Base-by-base conservation (phyloP, 106 monocot species). In the Agapanthus africanus region DNA sequence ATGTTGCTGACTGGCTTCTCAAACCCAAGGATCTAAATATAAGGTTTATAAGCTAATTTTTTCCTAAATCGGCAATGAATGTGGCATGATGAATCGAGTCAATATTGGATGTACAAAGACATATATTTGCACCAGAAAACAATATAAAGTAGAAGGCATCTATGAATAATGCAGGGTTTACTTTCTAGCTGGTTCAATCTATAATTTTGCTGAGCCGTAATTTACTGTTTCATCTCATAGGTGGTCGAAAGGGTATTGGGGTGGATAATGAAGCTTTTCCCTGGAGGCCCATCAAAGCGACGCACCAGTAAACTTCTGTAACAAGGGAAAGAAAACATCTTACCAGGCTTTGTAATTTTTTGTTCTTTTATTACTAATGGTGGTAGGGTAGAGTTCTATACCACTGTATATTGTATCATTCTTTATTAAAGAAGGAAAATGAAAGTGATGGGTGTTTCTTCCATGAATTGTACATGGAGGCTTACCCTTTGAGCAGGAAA, bases 241-340 rank as follows among this genome's bases (percentile, higher is more conserved):
- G 99, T 99, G 10, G 99, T 99, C 13, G 99, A 99, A 73, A 90
- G 90, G 68, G 99, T 90, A 14, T 71, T 93, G 70, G 80, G 93
- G 40, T 99, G 99, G 99, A 99, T 99, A 75, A 85, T 99, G 87
- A 99, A 87, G 74, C 81, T 99, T 39, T 99, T 99, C 52, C 99
- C 99, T 22, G 87, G 93, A 33, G 99, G 99, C 19, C 89, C 90
- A 22, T 63, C 85, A 40, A 99, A 90, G 44, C 90, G 99, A 19
- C 90, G 99, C 4, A 83, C 90, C 19, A 93, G 93, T 79, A 99
- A 99, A 59, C 85, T 87, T 81, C 79, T 99, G 11, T 93, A 16
- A 40, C 25, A 23, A 66, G 14, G 5, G n/a, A n/a, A n/a, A n/a
- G n/a, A n/a, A n/a, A n/a, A n/a, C n/a, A n/a, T n/a, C n/a, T n/a